Evolutionary conservation across 106 monocot genomes (phyloP).

Genomic region (Allium sativum): DNA sequence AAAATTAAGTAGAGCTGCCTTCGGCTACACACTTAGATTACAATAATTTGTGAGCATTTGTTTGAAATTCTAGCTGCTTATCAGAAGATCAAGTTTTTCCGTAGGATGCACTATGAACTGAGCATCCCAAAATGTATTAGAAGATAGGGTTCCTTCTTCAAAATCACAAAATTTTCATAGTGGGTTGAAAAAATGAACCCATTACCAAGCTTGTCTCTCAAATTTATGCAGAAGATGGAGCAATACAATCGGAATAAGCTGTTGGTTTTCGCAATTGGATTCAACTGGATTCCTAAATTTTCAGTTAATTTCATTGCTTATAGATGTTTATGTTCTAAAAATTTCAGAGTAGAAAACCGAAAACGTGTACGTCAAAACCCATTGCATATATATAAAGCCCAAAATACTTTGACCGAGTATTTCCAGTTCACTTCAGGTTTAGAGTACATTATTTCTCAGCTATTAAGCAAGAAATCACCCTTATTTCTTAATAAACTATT

Average conservation of each 20-base stretch:
- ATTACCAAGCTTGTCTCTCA: background rate
- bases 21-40: too few species aligned
- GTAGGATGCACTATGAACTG: background rate
- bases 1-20: too few species aligned
- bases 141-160: background rate
- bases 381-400: conserved; percentile 13
- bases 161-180: background rate
- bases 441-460: conserved; percentile 44
- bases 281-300: background rate
- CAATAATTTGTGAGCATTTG: too few species aligned
- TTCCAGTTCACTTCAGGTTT: conserved; percentile 51
- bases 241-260: background rate
- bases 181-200: too few species aligned
- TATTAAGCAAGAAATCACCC: conserved; percentile 43
- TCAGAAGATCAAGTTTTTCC: too few species aligned
- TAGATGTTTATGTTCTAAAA: conserved; percentile 26
- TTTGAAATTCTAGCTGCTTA: too few species aligned
- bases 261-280: background rate
- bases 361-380: background rate
- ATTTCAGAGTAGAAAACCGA: background rate
- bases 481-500: conserved; percentile 38
- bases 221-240: background rate
- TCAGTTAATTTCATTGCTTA: background rate
- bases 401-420: conserved; percentile 50
- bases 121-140: background rate